Evolutionary conservation across 2,329 filamentous ascomycete species (phyloP), one percentile per base, ranked within the genome.

Genomic region (Fusarium sp.): DNA sequence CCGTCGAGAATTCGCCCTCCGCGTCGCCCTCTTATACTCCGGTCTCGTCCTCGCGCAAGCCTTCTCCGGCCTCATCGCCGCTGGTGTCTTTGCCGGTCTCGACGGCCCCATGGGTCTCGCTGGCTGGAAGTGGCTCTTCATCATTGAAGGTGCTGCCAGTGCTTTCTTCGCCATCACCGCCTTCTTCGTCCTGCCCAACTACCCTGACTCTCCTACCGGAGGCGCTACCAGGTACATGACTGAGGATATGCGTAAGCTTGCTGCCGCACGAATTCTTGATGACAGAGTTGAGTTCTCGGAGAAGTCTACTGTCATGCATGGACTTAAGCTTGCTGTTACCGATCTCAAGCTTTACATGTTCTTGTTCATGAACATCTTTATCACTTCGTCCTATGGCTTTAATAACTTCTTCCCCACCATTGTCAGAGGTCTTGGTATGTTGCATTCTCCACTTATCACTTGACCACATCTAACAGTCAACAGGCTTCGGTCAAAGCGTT

Each of bases 101-200:
- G 75, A 77, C 8, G 84, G 86, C 2, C 81, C 82, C 0, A 73
- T 73, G 71, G 91, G 90, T 1, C 80, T 91, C 2, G 81, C 84
- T 9, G 90, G 90, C 1, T 93, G 90, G 90, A 82, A 88, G 10
- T 91, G 89, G 90, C 83, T 92, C 0, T 93, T 92, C 79, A 90
- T 93, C 40, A 87, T 92, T 15, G 90, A 93, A 77, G 91, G 90
- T 19, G 82, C 84, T 6, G 84, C 67, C 1, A 56, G 71, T 21
- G 71, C n/a, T 8, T 67, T 74, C 42, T 67, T 78, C 2, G 76
- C 72, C 12, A 60, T 78, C 11, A 66, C 64, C 5, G 74, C 74
- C 16, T 75, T 68, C 47, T 78, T 78, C 1, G 18, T 77, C 6
- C 21, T 79, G 1, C 77, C 76, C 4, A 74, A 77, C 46, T 75